Conservation (phyloP, 179 eudicot species). For the Actinidia arguta region DNA sequence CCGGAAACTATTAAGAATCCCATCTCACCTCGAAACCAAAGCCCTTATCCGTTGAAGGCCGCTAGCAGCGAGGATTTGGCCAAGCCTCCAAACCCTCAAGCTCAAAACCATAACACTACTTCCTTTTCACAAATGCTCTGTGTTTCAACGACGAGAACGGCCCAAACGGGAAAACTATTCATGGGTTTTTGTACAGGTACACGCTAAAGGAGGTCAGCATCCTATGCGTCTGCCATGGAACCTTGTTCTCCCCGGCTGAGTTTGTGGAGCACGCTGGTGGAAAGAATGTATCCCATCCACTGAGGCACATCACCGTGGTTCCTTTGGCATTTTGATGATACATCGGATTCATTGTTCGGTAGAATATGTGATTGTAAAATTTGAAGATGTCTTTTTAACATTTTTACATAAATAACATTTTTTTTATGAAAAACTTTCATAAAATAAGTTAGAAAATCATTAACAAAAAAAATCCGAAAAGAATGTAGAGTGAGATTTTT, state of each 20-base stretch:
- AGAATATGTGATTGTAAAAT: too few relatives aligned
- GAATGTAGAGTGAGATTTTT: too few relatives aligned
- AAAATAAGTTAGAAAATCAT: too few relatives aligned
- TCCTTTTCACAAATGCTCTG: slow-evolving; percentile 58
- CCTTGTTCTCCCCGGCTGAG: slow-evolving; percentile 68
- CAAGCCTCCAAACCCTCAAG: too few relatives aligned
- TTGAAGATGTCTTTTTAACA: too few relatives aligned
- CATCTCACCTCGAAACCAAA: slow-evolving; percentile 20
- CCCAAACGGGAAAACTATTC: slow-evolving; percentile 67
- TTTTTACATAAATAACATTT: too few relatives aligned
- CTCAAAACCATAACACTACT: background rate
- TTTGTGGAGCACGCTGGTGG: slow-evolving; percentile 92
- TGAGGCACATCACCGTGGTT: slow-evolving; percentile 63
- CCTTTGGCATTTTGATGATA: slow-evolving; percentile 35
- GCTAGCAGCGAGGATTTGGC: slow-evolving; percentile 20
- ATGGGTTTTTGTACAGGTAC: slow-evolving; percentile 69
- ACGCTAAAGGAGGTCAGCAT: slow-evolving; percentile 61
- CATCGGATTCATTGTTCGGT: too few relatives aligned
- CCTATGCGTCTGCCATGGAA: slow-evolving; percentile 77
- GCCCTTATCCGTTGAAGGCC: slow-evolving; percentile 17
- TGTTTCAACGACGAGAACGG: slow-evolving; percentile 80
- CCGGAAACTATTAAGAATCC: slow-evolving; percentile 7
- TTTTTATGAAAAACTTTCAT: too few relatives aligned
- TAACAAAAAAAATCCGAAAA: too few relatives aligned
- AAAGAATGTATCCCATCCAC: slow-evolving; percentile 57